Conservation (phyloP, 2,329 filamentous ascomycete genomes). For the Didymella glomerata region DNA sequence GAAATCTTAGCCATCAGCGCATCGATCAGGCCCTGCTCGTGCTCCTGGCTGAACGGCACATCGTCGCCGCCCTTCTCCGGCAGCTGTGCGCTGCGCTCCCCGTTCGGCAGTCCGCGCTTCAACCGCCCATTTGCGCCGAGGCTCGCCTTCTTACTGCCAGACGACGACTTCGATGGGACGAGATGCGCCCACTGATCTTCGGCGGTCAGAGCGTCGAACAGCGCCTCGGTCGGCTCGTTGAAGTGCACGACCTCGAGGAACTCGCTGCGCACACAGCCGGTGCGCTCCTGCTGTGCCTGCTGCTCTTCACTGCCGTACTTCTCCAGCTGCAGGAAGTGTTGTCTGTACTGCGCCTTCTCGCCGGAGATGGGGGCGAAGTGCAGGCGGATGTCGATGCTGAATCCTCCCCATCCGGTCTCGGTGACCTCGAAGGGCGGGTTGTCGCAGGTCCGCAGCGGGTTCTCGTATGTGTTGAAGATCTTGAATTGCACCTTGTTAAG, state of each 20-base stretch:
- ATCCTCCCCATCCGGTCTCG: constrained; percentile 98
- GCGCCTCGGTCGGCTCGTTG: constrained; percentile 93
- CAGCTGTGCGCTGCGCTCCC: constrained; percentile 48
- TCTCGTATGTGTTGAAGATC: constrained; percentile 94
- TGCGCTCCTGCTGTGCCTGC: constrained; percentile 61
- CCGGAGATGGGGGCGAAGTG: constrained; percentile 88
- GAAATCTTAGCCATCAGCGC: constrained; percentile 43
- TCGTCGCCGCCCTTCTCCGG: constrained; percentile 47
- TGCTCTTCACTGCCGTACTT: constrained; percentile 80
- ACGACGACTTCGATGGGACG: constrained; percentile 47
- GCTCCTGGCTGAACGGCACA: constrained; percentile 48
- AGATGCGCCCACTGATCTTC: constrained; percentile 67
- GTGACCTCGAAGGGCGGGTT: constrained; percentile 81
- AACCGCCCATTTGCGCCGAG: constrained; percentile 45
- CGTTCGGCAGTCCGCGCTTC: constrained; percentile 47
- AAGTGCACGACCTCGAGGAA: constrained; percentile 95
- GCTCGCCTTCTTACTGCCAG: constrained; percentile 53
- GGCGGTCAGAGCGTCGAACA: constrained; percentile 85
- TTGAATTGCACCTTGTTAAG: constrained; percentile 98
- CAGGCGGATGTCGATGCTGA: constrained; percentile 93
- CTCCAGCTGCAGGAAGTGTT: constrained; percentile 90
- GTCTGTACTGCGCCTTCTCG: constrained; percentile 95
- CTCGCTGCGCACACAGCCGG: constrained; percentile 75
- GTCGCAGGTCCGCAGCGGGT: constrained; percentile 80
- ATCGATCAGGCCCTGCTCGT: constrained; percentile 45